Percentiles rank a stretch among this genome's conserved stretches.
Evolutionary conservation across 768 basidiomycete species (phyloP).

Genomic region (Boletus pseudo-olivaceus): DNA sequence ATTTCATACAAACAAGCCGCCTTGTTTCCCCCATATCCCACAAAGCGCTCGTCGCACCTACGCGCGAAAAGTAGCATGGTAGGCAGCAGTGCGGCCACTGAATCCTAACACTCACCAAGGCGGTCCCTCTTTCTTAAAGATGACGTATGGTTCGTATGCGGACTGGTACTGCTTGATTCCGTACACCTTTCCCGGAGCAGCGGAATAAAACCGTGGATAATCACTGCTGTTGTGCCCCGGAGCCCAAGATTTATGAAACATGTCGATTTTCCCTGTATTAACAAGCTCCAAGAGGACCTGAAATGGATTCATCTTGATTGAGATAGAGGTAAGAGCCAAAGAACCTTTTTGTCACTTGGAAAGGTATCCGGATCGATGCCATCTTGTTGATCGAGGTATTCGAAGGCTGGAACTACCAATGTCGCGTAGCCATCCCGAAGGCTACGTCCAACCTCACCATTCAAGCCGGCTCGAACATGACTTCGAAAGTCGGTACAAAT

Average conservation of each 20-base stretch:
- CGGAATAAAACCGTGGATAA: conserved; percentile 62
- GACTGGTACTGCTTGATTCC: conserved; percentile 74
- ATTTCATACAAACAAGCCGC: conserved; percentile 91
- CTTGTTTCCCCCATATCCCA: conserved; percentile 91
- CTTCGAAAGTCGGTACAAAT: conserved; percentile 77
- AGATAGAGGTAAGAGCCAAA: background rate
- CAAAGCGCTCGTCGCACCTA: conserved; percentile 89
- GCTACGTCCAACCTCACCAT: conserved; percentile 32
- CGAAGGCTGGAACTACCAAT: conserved; percentile 83
- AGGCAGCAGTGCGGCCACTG: background rate
- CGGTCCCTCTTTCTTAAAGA: conserved; percentile 71
- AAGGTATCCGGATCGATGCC: conserved; percentile 58
- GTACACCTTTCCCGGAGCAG: conserved; percentile 66
- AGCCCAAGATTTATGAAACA: conserved; percentile 78
- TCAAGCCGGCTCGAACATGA: conserved; percentile 44
- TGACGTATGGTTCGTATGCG: conserved; percentile 85
- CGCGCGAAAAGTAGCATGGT: background rate
- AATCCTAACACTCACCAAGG: conserved; percentile 53
- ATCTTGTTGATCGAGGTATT: conserved; percentile 64
- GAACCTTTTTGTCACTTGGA: conserved; percentile 66
- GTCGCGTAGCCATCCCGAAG: conserved; percentile 62
- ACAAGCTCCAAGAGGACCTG: conserved; percentile 61
- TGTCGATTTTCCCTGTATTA: conserved; percentile 50
- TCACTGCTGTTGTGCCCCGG: conserved; percentile 82
- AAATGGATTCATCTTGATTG: background rate